Base-by-base conservation (phyloP, 2,329 filamentous ascomycete species). In the Didymella pinodella region DNA sequence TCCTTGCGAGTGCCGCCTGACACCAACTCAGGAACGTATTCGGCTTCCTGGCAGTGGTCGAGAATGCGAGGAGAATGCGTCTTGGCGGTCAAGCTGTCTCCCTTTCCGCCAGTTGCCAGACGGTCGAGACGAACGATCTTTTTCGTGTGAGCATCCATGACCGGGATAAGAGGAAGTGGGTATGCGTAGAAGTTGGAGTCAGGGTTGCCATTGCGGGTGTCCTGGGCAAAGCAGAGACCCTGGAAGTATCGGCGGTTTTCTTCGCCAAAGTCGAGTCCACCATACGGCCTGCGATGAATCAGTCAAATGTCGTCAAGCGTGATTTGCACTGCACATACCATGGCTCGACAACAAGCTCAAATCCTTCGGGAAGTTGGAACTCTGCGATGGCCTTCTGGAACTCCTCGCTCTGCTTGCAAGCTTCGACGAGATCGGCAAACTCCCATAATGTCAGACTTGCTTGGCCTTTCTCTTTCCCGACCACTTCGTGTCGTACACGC, bases 331-430 rank as follows among this genome's bases (percentile, higher is more conserved):
- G 12, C 11, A 64, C 71, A 54, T 48, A 73, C 73, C 73, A 86
- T 29, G 84, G 84, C 65, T 85, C 84, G 57, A 86, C 79, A 3
- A 83, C 77, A n/a, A 85, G 74, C 49, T 84, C 82, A 58, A 85
- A 86, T 0, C 83, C 84, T 57, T 84, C 80, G 1, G 84, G 84
- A 2, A 86, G 72, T 31, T 82, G 76, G 55, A 85, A 81, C 38
- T 85, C 80, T 1, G 80, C 77, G 8, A 85, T 68, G 1, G 81
- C 82, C 53, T 81, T 71, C 65, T 84, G 79, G 64, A 86, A 87
- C 18, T 82, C 66, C 4, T 82, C 80, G 2, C 84, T 87, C 29
- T 77, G 76, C 53, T 82, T 79, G 62, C 84, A 85, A 3, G 80
- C 80, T 16, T 83, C 77, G 6, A 71, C 61, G 4, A 75, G 59